Evolutionary conservation across 257 asterid genomes (phyloP), one percentile per base, ranked within the genome.

Genomic region (Solanum peruvianum): DNA sequence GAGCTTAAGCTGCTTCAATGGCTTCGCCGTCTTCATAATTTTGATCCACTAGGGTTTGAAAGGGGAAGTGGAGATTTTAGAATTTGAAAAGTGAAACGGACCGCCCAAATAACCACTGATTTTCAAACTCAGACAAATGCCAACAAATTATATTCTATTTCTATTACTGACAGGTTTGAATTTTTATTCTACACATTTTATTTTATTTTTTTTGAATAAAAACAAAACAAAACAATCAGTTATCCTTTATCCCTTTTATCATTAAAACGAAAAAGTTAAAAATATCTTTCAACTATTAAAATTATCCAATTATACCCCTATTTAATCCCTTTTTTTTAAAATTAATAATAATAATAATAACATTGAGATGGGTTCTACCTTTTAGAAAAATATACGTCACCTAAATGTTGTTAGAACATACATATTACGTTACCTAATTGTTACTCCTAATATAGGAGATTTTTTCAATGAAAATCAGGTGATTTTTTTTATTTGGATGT

Each of bases 1-100:
- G 88, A 96, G 99, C 93, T 95, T 96, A 90, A 96, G 98, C 23
- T 94, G 97, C 92, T 91, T 92, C 89, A 96, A 87, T 58, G 99
- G 98, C 88, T 92, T 96, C 96, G 93, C 92, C 66, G 93, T 90
- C 96, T 93, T 96, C 99, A 96, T 95, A 83, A 86, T 64, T 56
- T 64, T 23, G 85, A 70, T 52, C 76, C 11, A 33, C 66, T 86
- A 81, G 85, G 85, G 85, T 81, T 81, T 80, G 67, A 27, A 25
- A 14, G 41, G 60, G n/a, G 39, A 78, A 45, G 41, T 80, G 67
- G 18, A 81, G 44, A 31, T 29, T 47, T 29, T 15, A 27, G 85
- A 81, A 10, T 81, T 81, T 81, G 69, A 49, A 80, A 81, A 29
- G 69, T 49, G 85, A 29, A 80, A 49, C 25, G 69, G 6, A 49